A percentile compares a stretch with the other conserved stretches of the same genome.
These are phyloP conservation scores for Neoscytalidium dimidiatum DNA, from an alignment of 2,329 filamentous ascomycete species.

Conservation along the genomic window DNA sequence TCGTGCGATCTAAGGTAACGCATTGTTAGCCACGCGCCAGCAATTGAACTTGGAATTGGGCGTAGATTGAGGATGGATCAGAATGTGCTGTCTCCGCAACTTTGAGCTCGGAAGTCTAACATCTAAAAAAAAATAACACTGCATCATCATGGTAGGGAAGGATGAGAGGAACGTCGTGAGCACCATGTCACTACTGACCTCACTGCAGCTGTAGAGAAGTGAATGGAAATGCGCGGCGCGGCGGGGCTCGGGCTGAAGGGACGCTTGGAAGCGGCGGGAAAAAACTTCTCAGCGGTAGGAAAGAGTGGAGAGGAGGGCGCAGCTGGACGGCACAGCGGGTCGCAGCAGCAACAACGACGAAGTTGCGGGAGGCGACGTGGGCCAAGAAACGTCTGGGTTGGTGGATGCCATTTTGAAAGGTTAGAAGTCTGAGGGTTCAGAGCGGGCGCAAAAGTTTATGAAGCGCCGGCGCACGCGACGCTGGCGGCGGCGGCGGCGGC, in stretches of 20 bases:
- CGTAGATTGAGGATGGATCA: slow-evolving; percentile 15
- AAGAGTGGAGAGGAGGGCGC: neutral
- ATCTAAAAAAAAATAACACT: slow-evolving; percentile 33
- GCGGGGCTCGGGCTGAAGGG: neutral
- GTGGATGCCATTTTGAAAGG: slow-evolving; percentile 19
- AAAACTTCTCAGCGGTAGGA: slow-evolving; percentile 6
- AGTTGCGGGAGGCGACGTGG: neutral
- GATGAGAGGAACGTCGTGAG: neutral
- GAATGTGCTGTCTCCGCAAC: slow-evolving; percentile 24
- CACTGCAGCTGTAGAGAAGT: neutral
- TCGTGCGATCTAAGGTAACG: neutral
- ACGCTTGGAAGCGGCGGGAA: neutral
- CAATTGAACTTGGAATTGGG: neutral
- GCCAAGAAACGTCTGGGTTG: slow-evolving; percentile 7
- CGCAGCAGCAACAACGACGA: neutral
- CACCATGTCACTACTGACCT: neutral
- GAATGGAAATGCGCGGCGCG: no score
- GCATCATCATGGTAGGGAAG: slow-evolving; percentile 25
- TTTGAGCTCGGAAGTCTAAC: slow-evolving; percentile 45
- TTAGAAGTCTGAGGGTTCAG: slow-evolving; percentile 11
- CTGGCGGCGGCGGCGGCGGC: no score
- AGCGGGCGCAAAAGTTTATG: slow-evolving; percentile 19
- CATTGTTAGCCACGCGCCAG: neutral
- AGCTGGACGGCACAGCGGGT: neutral
- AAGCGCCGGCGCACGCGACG: slow-evolving; percentile 9